Evolutionary conservation across 2,329 filamentous ascomycete species (phyloP), one percentile per base, ranked within the genome.

Genomic region (Chaetomium globosum): DNA sequence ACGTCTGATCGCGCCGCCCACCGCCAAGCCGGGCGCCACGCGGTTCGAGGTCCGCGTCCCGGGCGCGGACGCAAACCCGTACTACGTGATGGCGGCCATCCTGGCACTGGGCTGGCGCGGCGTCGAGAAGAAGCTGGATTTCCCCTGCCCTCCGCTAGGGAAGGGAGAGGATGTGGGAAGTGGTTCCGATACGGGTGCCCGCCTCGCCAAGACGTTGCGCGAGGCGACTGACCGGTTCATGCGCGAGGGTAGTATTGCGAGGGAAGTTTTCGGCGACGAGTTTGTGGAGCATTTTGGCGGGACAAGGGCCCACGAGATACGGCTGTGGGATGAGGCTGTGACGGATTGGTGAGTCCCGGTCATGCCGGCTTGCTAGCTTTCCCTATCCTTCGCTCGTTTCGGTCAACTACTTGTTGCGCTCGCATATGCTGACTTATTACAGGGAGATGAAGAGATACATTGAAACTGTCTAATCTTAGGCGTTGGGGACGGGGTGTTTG

Each of bases 281-380:
- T 99, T 99, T 78, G 95, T 99, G 3, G 93, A 98, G 19, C 95
- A 98, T 77, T 99, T 89, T 80, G 92, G 89, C 13, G 95, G 95
- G 19, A 97, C 94, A 21, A 85, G 95, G 69, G 89, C 96, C 76
- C 93, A 99, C 77, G 95, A 99, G 79, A 85, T 95, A 65, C 82
- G 91, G 67, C 79, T 97, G 23, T 99, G 91, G 90, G 93, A 98
- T 73, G 94, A 98, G 77, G 93, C 93, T 2, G 94, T 98, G 6
- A 98, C 95, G 23, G 95, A 98, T 77, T 98, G 94, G 93, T 94
- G 83, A 77, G 90, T 87, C 13, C 28, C 39, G 33, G 4, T 33
- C n/a, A 3, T 43, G 21, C 39, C 39, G 39, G 39, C 16, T 4
- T 30, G 8, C 21, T 23, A 5, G 21, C 3, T 30, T n/a, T 54